Base-by-base conservation (phyloP, 139 green algal species). In the Limnomonas spitsbergensis region DNA sequence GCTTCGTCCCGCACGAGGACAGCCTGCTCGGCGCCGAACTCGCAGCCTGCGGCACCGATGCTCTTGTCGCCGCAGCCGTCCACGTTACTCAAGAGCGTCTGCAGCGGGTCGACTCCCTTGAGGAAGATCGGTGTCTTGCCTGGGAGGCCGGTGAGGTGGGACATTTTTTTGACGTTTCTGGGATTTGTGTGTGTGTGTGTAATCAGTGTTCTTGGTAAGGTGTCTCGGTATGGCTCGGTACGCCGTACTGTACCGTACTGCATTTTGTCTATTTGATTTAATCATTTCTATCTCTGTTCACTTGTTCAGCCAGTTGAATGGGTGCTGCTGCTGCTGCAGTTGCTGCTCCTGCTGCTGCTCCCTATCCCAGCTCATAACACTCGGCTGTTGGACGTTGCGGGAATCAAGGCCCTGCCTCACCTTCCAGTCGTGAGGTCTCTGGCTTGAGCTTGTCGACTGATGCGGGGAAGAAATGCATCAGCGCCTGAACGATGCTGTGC, bases 381-480 rank as follows among this genome's bases (percentile, higher is more conserved):
- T n/a, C n/a, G n/a, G n/a, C n/a, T n/a, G n/a, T n/a, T n/a, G n/a
- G n/a, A n/a, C n/a, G n/a, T n/a, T n/a, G n/a, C n/a, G n/a, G n/a
- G n/a, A n/a, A n/a, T n/a, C n/a, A n/a, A n/a, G n/a, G n/a, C 42
- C 7, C 42, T 68, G 3, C 20, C 75, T 54, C 14, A 80, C 76
- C 76, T 34, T 31, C 9, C 0, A 81, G 24, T 27, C 26, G 34
- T 7, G 76, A 81, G 6, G 7, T 73, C 78, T 88, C 84, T 3
- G 54, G 75, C 20, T 70, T 42, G 38, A 89, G 81, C 67, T 69
- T 76, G 81, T 89, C 84, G 20, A 89, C 27, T 1, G 73, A 26
- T 2, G 66, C 9, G 1, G 84, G 84, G 56, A 89, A 89, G 75
- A 85, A 89, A 66, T 75, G 69, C 61, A 80, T 47, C 66, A 89